phyloP scores from a whole-genome alignment of 805 yeast genomes.

The Candida tallmaniae region DNA sequence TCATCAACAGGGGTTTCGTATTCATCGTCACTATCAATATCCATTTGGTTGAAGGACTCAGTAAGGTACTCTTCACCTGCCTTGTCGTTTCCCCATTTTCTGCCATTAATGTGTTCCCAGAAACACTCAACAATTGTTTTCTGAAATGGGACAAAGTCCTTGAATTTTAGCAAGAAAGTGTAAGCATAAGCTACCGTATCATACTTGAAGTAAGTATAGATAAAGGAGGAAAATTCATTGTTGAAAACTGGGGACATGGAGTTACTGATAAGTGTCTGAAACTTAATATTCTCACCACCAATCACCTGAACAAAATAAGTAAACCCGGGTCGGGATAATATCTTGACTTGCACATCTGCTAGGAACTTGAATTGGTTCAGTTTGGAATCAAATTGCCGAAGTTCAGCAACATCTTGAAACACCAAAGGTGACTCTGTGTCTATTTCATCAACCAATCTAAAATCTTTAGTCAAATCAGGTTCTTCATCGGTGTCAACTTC shows the following conservation, averaged over 20 bases:
- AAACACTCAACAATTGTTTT: slow-evolving; percentile 43
- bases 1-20: slow-evolving; percentile 19
- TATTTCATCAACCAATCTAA: slow-evolving; percentile 1
- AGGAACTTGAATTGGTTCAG: background rate
- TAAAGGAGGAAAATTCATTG: slow-evolving; percentile 50
- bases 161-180: slow-evolving; percentile 8
- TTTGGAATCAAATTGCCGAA: slow-evolving; percentile 1
- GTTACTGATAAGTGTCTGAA: slow-evolving; percentile 22
- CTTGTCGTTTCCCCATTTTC: slow-evolving; percentile 16
- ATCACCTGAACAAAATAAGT: slow-evolving; percentile 48
- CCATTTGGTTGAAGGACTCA: slow-evolving; percentile 44
- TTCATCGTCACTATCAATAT: slow-evolving; percentile 30
- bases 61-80: slow-evolving; percentile 53
- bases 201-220: slow-evolving; percentile 50
- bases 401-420: slow-evolving; percentile 1
- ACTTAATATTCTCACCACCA: slow-evolving; percentile 10
- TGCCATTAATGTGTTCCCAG: slow-evolving; percentile 58
- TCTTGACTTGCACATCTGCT: slow-evolving; percentile 7
- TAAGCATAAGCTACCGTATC: background rate
- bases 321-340: slow-evolving; percentile 48
- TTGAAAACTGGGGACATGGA: slow-evolving; percentile 66
- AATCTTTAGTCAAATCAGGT: background rate
- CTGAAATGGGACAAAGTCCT: slow-evolving; percentile 36
- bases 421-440: background rate
- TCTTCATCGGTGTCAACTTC: slow-evolving; percentile 10